Conservation (phyloP, 164 flowering plant genomes). For the Nymphaea thermarum region DNA sequence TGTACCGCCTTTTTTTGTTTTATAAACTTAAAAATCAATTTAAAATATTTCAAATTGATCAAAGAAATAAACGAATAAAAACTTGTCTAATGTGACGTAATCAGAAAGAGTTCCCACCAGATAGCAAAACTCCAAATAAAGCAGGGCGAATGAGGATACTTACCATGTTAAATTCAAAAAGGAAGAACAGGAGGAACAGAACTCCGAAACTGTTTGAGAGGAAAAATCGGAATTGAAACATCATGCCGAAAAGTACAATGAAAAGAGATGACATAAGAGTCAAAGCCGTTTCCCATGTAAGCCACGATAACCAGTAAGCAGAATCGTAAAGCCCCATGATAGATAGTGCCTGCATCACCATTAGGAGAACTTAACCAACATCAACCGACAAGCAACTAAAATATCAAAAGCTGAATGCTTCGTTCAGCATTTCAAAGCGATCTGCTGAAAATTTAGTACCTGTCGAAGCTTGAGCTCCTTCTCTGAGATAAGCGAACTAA, state of each 20-base stretch:
- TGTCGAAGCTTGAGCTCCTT: conserved; percentile 97
- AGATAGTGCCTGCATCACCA: conserved; percentile 65
- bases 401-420: neutral
- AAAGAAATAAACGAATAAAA: too few species aligned
- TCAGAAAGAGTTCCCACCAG: too few species aligned
- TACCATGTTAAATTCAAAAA: conserved; percentile 95
- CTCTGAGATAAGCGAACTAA: conserved; percentile 64
- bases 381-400: too few species aligned
- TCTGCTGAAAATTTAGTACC: conserved; percentile 25
- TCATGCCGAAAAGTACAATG: conserved; percentile 83
- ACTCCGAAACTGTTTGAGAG: conserved; percentile 69
- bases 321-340: conserved; percentile 95
- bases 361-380: too few species aligned
- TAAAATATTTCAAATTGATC: too few species aligned
- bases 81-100: too few species aligned
- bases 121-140: too few species aligned
- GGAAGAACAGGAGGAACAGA: conserved; percentile 69
- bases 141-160: too few species aligned
- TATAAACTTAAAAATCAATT: too few species aligned
- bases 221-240: conserved; percentile 89
- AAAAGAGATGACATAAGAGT: conserved; percentile 57
- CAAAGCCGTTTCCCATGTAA: conserved; percentile 72
- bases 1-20: too few species aligned
- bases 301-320: conserved; percentile 97
- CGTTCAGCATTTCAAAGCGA: neutral